Evolutionary conservation across 352 stramenopile species (phyloP), one percentile per base, ranked within the genome.

Genomic region (Pythium biforme): DNA sequence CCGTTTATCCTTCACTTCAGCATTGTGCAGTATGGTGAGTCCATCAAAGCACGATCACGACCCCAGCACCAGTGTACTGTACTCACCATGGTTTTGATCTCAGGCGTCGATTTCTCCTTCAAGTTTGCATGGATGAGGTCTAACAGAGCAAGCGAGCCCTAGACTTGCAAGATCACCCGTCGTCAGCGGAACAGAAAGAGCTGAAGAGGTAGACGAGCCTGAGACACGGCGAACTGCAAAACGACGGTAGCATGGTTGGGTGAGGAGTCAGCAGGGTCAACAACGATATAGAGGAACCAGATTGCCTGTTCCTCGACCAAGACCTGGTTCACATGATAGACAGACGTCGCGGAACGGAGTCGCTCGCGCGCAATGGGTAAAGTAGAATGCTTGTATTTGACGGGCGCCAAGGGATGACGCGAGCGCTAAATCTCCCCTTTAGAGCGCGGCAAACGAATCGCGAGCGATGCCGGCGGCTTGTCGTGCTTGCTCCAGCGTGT

Each of bases 401-500:
- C 9, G 1, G 1, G 46, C 8, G 37, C 19, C 43, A 29, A 31
- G 43, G 17, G 6, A 47, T 47, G 15, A n/a, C n/a, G n/a, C 41
- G 15, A 46, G 39, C 20, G 37, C n/a, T 19, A 25, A n/a, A 17
- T 25, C 41, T 27, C 10, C 2, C 41, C 10, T 17, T 55, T 53
- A 69, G 29, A 64, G 62, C 9, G 62, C 29, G n/a, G 53, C 62
- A 39, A 47, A 65, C 39, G 63, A 64, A 25, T 70, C 56, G 41
- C 70, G 72, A 19, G 79, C 75, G n/a, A 84, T 43, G 22, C 62
- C 70, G 4, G 75, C 70, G 0, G 78, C 78, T 63, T 77, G 73
- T 39, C 78, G 66, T 37, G 79, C 77, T 60, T 89, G 77, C 49
- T 91, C 77, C 0, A 89, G 64, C 0, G 72, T 70, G 46, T 66